Base-by-base conservation (phyloP, 768 basidiomycete genomes). In the Hortiboletus campestris region DNA sequence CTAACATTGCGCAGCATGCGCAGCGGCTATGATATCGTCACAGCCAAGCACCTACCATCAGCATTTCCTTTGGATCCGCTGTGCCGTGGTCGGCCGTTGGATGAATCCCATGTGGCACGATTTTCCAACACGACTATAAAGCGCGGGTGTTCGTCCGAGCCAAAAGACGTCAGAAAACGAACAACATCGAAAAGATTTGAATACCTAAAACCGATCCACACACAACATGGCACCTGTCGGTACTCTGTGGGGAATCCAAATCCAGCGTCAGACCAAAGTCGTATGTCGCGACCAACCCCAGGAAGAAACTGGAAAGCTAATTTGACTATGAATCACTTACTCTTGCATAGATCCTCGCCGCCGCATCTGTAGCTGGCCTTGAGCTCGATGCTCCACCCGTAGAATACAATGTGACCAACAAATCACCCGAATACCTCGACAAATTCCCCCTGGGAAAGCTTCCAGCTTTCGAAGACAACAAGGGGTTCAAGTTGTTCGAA, bases 361-460 rank as follows among this genome's bases (percentile, higher is more conserved):
- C 56, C 17, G 68, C 63, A 3, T 64, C 63, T 14, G 38, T 63
- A 17, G 64, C 62, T 29, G 66, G 49, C n/a, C 58, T 70, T 12
- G 66, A 72, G 51, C 28, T 72, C 1, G 68, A 72, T 20, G 57
- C 38, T 0, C 63, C 66, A 17, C 36, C 48, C 3, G 47, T 71
- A 4, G 64, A 70, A 20, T 67, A 62, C 41, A 38, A 12, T 0
- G 70, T 66, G 40, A 70, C 61, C n/a, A 68, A 62, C 44, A 57
- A 48, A 46, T 40, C 68, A 3, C 60, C 68, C 6, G 70, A 72
- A 57, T 70, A 51, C 55, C 60, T 72, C 20, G 32, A 39, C 4
- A 70, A 72, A 48, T 72, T 70, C 38, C 68, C 68, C 2, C 0
- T 72, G 11, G 69, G 70, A 25, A 70, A 68, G 49, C 7, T 70